Percentiles rank a stretch among this genome's conserved stretches.
phyloP scores from a whole-genome alignment of 306 rosid genomes.

The Cicer pinnatifidum region DNA sequence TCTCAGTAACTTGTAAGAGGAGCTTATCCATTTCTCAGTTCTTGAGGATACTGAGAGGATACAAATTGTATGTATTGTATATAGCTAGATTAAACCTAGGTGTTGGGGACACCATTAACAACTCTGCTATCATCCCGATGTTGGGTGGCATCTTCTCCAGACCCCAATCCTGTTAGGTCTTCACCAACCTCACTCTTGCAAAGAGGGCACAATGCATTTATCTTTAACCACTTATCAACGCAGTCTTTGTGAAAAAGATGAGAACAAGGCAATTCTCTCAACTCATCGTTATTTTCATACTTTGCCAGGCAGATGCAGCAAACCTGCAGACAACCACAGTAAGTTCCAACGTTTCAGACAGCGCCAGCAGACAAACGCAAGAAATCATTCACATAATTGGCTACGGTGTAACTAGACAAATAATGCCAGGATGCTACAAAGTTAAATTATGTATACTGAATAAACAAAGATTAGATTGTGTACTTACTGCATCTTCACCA shows the following conservation, averaged over 20 bases:
- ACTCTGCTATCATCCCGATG: conserved; percentile 48
- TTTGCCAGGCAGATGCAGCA: conserved; percentile 95
- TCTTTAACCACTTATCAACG: conserved; percentile 94
- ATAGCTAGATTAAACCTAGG: conserved; percentile 41
- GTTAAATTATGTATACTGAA: conserved; percentile 29
- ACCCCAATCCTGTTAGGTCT: conserved; percentile 47
- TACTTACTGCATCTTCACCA: conserved; percentile 93
- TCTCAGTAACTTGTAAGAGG: conserved; percentile 35
- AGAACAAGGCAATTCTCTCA: conserved; percentile 85
- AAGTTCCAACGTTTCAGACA: conserved; percentile 33
- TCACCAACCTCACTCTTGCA: conserved; percentile 85
- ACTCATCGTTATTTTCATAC: conserved; percentile 85
- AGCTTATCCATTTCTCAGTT: conserved; percentile 34
- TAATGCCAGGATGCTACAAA: conserved; percentile 4
- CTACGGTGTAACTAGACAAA: conserved; percentile 1
- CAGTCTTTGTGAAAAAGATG: conserved; percentile 97
- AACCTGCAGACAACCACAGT: conserved; percentile 59
- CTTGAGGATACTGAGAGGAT: conserved; percentile 40
- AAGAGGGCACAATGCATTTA: conserved; percentile 88
- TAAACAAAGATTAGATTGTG: conserved; percentile 36
- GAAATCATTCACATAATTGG: conserved; percentile 10
- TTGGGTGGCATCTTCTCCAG: conserved; percentile 57
- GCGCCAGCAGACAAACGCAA: conserved; percentile 15
- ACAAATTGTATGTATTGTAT: conserved; percentile 30
- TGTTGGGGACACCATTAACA: conserved; percentile 45